Evolutionary conservation across 2,329 filamentous ascomycete genomes (phyloP).

Genomic region (Didymellaceae sp.): DNA sequence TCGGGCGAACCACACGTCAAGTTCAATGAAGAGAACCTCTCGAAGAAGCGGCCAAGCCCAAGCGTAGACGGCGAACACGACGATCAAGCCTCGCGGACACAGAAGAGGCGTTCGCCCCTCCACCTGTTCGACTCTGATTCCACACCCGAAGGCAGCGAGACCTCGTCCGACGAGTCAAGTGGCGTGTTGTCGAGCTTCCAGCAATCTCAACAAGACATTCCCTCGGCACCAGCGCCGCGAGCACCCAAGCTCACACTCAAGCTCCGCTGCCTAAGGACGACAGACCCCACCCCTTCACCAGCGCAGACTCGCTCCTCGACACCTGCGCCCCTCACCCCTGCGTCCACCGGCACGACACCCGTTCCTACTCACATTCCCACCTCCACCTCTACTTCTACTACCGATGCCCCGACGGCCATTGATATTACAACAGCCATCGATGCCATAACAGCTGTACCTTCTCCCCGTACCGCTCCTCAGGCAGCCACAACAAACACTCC

Average conservation of each 20-base stretch:
- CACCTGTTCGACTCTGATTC: constrained; percentile 54
- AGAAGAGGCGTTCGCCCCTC: constrained; percentile 59
- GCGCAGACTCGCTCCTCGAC: constrained; percentile 28
- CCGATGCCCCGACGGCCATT: too few relatives aligned
- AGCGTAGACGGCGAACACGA: constrained; percentile 60
- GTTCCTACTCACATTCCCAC: constrained; percentile 6
- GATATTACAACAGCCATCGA: too few relatives aligned
- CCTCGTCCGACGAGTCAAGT: constrained; percentile 46
- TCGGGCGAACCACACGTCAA: constrained; percentile 60
- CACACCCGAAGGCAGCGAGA: constrained; percentile 43
- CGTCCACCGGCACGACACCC: constrained; percentile 18
- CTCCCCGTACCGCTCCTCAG: background rate
- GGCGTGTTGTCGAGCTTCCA: constrained; percentile 35
- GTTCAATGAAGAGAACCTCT: constrained; percentile 33
- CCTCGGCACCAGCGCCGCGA: constrained; percentile 25
- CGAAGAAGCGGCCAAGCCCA: constrained; percentile 58
- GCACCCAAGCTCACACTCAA: constrained; percentile 42
- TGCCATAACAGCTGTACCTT: background rate
- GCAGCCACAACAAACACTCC: constrained; percentile 1
- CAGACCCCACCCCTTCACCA: constrained; percentile 27
- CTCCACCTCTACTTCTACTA: background rate
- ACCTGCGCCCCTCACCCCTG: constrained; percentile 18
- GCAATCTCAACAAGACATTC: constrained; percentile 30
- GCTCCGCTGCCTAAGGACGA: constrained; percentile 40
- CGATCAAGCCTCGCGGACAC: constrained; percentile 56